These are phyloP conservation scores for Cryptococcus sp. DNA, from an alignment of 1,284 basidiomycete species.

Conservation along the genomic window DNA sequence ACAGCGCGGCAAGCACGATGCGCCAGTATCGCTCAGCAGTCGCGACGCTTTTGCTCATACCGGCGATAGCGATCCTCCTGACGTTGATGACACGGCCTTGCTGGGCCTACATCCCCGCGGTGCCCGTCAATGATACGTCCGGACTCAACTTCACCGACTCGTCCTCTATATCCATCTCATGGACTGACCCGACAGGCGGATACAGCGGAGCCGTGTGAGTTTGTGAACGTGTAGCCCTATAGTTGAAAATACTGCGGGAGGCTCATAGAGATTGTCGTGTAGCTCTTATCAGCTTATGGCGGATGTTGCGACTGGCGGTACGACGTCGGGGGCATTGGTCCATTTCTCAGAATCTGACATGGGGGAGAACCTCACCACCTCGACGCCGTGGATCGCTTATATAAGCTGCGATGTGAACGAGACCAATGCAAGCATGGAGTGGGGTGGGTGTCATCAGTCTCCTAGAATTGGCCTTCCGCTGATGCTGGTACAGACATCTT, in stretches of 20 bases:
- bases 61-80: slow-evolving; percentile 6
- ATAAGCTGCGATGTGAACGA: slow-evolving; percentile 77
- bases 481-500: slow-evolving; percentile 64
- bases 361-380: slow-evolving; percentile 57
- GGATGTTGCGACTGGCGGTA: slow-evolving; percentile 42
- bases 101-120: slow-evolving; percentile 62
- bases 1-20: no score
- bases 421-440: slow-evolving; percentile 58
- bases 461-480: neutral
- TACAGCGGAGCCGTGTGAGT: slow-evolving; percentile 46
- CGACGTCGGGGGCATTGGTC: slow-evolving; percentile 68
- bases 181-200: slow-evolving; percentile 56
- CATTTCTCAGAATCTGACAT: slow-evolving; percentile 67
- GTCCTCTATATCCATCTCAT: slow-evolving; percentile 64
- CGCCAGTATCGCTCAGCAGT: slow-evolving; percentile 6
- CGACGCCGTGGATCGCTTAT: slow-evolving; percentile 84
- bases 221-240: neutral
- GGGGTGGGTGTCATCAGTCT: slow-evolving; percentile 53
- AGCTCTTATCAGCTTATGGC: slow-evolving; percentile 50
- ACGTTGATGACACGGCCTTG: no score
- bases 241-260: neutral
- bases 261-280: slow-evolving; percentile 1
- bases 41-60: slow-evolving; percentile 17
- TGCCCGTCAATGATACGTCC: slow-evolving; percentile 67
- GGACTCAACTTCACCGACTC: slow-evolving; percentile 61